Evolutionary conservation across 495 filamentous ascomycete species (phyloP).

Genomic region (Penicillium flavigenum): DNA sequence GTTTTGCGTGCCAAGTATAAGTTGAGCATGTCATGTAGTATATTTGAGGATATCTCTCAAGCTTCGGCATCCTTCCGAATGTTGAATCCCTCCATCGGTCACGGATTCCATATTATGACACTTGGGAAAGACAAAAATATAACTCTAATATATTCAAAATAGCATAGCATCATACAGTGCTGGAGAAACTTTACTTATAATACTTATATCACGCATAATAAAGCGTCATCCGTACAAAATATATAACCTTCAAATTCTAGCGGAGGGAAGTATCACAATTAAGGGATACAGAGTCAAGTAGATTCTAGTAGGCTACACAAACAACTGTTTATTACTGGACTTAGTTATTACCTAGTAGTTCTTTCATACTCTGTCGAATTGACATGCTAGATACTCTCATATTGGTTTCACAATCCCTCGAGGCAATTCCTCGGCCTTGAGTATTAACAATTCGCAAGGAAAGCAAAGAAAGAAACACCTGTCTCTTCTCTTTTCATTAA

Average conservation of each 20-base stretch:
- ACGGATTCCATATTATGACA: neutral
- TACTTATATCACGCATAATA: neutral
- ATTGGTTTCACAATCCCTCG: neutral
- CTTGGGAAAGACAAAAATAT: neutral
- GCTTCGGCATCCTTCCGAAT: neutral
- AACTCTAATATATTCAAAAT: neutral
- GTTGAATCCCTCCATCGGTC: neutral
- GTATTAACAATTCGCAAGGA: neutral
- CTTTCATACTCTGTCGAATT: neutral
- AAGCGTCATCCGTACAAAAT: neutral
- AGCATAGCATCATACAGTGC: neutral
- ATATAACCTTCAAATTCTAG: neutral
- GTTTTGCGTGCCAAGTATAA: neutral
- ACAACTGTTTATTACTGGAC: neutral
- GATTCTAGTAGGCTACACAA: neutral
- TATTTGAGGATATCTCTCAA: neutral
- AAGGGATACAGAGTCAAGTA: neutral
- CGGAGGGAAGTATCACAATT: neutral
- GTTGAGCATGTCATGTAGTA: neutral
- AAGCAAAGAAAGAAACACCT: neutral
- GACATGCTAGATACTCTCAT: neutral
- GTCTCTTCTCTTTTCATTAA: neutral
- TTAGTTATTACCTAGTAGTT: neutral
- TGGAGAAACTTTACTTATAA: neutral
- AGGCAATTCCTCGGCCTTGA: neutral